A percentile compares a stretch with the other conserved stretches of the same genome.
Conservation (phyloP, 106 monocot species). For the Platanthera zijinensis region DNA sequence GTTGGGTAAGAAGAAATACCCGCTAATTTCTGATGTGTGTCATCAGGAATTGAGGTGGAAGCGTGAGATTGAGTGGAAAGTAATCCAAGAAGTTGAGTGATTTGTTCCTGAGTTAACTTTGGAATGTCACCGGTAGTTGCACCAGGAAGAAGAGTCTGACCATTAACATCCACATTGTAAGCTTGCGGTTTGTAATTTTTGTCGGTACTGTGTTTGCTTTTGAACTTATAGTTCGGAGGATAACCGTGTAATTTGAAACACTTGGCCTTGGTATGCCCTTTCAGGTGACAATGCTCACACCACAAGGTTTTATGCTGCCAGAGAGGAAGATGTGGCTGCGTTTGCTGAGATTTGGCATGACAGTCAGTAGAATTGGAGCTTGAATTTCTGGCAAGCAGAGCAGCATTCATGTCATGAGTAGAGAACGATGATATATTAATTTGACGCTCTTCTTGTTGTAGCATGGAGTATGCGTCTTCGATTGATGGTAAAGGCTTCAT, state of each 20-base stretch:
- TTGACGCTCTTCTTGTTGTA: neutral
- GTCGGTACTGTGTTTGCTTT: no score
- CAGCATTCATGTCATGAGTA: no score
- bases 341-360: neutral
- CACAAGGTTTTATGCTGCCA: no score
- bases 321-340: neutral
- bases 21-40: no score
- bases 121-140: neutral
- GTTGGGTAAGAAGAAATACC: no score
- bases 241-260: neutral
- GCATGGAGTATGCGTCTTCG: neutral
- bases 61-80: neutral
- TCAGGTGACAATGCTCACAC: neutral
- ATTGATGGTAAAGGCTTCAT: neutral
- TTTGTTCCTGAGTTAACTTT: neutral
- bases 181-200: neutral
- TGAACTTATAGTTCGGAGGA: neutral
- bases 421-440: no score
- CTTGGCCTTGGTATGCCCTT: neutral
- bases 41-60: neutral
- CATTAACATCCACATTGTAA: neutral
- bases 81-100: neutral
- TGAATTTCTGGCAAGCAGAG: neutral
- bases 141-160: neutral
- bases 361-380: rapidly evolving